These are phyloP conservation scores for Bipolaris zeicola DNA, from an alignment of 2,329 filamentous ascomycete genomes.

Conservation along the genomic window DNA sequence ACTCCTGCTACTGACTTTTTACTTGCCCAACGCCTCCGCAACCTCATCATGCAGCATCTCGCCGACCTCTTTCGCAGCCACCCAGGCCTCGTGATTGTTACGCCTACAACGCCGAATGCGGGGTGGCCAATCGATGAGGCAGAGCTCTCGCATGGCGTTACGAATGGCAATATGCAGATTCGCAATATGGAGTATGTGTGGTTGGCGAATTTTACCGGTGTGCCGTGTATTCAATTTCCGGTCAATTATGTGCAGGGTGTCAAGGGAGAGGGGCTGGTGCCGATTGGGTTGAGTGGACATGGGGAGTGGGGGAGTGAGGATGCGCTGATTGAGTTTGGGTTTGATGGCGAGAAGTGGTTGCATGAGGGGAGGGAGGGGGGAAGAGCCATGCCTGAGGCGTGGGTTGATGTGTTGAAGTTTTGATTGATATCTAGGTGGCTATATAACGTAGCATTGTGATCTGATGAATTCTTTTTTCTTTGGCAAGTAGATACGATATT, in stretches of 20 bases:
- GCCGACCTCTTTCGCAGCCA: constrained; percentile 71
- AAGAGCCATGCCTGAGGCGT: constrained; percentile 43
- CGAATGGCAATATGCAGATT: constrained; percentile 74
- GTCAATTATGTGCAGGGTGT: constrained; percentile 70
- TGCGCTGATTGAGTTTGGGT: constrained; percentile 58
- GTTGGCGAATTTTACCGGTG: constrained; percentile 81
- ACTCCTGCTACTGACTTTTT: constrained; percentile 73
- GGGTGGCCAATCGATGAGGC: constrained; percentile 74
- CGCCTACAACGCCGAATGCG: constrained; percentile 75
- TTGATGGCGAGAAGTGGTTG: constrained; percentile 58
- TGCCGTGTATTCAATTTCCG: constrained; percentile 75
- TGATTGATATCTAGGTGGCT: neutral
- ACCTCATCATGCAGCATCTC: constrained; percentile 78
- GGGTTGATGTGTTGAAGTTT: constrained; percentile 48
- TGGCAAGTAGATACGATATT: neutral
- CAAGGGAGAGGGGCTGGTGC: constrained; percentile 60
- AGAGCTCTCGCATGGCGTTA: constrained; percentile 68
- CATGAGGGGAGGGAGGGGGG: constrained; percentile 46
- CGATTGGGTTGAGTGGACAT: constrained; percentile 61
- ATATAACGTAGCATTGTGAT: neutral
- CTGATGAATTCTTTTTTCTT: neutral
- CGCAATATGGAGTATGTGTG: constrained; percentile 84
- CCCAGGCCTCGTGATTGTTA: constrained; percentile 77
- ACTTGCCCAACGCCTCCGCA: constrained; percentile 73
- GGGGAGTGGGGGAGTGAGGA: constrained; percentile 62